phyloP scores from a whole-genome alignment of 1,284 basidiomycete species.

The Inonotus obliquus region DNA sequence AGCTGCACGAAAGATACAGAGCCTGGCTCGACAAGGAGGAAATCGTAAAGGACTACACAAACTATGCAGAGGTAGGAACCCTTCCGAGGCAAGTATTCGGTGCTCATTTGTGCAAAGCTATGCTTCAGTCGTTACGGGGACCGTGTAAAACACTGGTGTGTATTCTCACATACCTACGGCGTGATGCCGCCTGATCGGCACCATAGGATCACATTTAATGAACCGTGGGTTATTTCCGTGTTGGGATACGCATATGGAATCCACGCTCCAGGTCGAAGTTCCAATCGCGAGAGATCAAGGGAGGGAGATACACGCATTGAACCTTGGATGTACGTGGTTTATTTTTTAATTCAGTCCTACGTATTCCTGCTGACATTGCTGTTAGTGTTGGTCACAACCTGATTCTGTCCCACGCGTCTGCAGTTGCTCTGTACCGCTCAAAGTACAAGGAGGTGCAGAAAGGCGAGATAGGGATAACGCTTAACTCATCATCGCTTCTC shows the following conservation, averaged over 20 bases:
- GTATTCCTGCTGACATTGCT: neutral
- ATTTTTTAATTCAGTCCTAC: neutral
- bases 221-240: constrained; percentile 67
- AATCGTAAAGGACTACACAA: constrained; percentile 56
- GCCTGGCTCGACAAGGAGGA: constrained; percentile 68
- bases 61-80: constrained; percentile 51
- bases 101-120: constrained; percentile 31
- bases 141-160: constrained; percentile 69
- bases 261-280: constrained; percentile 64
- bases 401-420: constrained; percentile 65
- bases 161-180: neutral
- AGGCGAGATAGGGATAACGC: constrained; percentile 68
- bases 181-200: neutral
- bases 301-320: neutral
- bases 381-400: constrained; percentile 59
- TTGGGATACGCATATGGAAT: constrained; percentile 62
- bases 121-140: constrained; percentile 73
- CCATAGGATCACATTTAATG: constrained; percentile 62
- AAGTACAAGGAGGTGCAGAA: constrained; percentile 51
- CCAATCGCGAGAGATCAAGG: constrained; percentile 36
- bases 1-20: constrained; percentile 63
- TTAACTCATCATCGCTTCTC: constrained; percentile 68
- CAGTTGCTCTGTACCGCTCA: constrained; percentile 59
- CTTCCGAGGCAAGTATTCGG: constrained; percentile 3
- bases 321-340: constrained; percentile 22